These are phyloP conservation scores for Taphrina betulina DNA, from an alignment of 1,139 yeast genomes.

Conservation along the genomic window DNA sequence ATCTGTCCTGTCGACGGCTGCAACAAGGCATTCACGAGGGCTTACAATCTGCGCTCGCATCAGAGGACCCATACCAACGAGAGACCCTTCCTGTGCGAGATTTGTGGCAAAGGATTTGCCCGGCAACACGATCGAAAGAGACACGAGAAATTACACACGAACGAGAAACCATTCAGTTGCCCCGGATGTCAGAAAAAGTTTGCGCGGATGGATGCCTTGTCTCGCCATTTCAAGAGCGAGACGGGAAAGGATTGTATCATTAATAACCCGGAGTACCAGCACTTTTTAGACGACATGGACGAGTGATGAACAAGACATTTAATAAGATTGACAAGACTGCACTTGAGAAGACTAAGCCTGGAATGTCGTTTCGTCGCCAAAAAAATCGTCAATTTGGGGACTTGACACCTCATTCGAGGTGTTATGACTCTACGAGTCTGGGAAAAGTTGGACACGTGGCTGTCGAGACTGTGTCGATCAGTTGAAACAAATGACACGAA, in stretches of 20 bases:
- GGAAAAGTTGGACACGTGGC: no score
- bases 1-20: slow-evolving; percentile 69
- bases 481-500: no score
- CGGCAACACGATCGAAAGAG: slow-evolving; percentile 92
- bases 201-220: slow-evolving; percentile 92
- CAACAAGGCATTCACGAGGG: slow-evolving; percentile 83
- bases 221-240: slow-evolving; percentile 92
- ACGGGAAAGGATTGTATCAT: slow-evolving; percentile 80
- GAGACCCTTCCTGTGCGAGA: slow-evolving; percentile 79
- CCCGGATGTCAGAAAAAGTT: slow-evolving; percentile 95
- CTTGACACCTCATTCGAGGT: no score
- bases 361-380: no score
- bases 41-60: slow-evolving; percentile 89
- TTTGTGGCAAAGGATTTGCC: slow-evolving; percentile 93
- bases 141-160: slow-evolving; percentile 89
- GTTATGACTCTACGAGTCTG: no score
- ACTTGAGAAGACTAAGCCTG: no score
- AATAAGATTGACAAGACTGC: no score
- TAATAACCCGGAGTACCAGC: slow-evolving; percentile 26
- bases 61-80: slow-evolving; percentile 91
- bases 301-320: not conserved
- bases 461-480: no score
- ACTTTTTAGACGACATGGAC: slow-evolving; percentile 1
- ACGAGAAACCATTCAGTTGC: slow-evolving; percentile 85
- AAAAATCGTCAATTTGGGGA: no score